Evolutionary conservation across 192 early-diverging fungal genomes (phyloP).

Genomic region (Backusella sp.): DNA sequence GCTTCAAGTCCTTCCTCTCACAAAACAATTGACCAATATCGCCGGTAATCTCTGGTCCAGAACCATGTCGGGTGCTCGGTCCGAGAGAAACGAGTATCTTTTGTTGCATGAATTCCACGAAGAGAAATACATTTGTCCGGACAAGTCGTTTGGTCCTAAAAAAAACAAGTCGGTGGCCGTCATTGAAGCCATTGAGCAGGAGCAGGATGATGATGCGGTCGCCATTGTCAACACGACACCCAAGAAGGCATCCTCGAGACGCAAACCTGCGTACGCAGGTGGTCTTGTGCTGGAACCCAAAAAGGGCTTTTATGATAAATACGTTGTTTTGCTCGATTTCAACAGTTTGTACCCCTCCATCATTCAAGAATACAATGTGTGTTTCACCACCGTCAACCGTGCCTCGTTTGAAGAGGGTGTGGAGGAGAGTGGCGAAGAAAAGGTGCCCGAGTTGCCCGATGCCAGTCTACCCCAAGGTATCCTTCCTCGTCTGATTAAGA

Average conservation of each 20-base stretch:
- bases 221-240: not conserved
- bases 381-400: conserved; percentile 92
- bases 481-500: conserved; percentile 83
- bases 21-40: conserved; percentile 87
- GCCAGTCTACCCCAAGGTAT: conserved; percentile 67
- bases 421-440: conserved; percentile 45
- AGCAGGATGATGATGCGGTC: conserved; percentile 31
- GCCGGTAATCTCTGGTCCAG: conserved; percentile 96
- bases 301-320: conserved; percentile 95
- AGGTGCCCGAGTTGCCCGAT: conserved; percentile 78
- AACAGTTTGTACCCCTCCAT: conserved; percentile 99
- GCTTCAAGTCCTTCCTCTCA: conserved; percentile 87
- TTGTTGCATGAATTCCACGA: conserved; percentile 95
- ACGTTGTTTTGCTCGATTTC: conserved; percentile 94
- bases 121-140: conserved; percentile 90
- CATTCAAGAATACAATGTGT: conserved; percentile 99
- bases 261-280: conserved; percentile 85
- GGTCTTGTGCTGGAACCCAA: conserved; percentile 98
- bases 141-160: conserved; percentile 56
- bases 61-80: conserved; percentile 85
- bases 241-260: conserved; percentile 47
- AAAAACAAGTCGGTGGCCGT: conserved; percentile 12
- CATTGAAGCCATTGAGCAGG: conserved; percentile 18
- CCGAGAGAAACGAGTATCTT: conserved; percentile 94
- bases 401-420: not conserved